Percentiles rank a stretch among this genome's conserved stretches.
These are phyloP conservation scores for Lachancea nothofagi DNA, from an alignment of 805 yeast species.

Conservation along the genomic window DNA sequence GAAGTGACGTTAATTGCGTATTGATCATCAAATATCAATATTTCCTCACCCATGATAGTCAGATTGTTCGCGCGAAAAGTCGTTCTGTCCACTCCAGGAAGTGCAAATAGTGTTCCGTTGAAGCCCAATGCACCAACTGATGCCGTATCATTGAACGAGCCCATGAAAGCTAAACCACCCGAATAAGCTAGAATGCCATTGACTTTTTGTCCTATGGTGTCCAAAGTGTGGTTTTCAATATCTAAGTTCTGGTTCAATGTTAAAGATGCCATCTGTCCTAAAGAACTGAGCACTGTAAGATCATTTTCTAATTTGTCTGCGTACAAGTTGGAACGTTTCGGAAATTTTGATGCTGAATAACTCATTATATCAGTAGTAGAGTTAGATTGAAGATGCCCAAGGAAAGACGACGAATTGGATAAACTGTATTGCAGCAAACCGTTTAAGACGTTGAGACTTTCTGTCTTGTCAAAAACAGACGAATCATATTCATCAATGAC, in stretches of 20 bases:
- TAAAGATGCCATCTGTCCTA: conserved; percentile 37
- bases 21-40: conserved; percentile 23
- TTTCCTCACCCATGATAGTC: conserved; percentile 17
- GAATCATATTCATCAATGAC: conserved; percentile 43
- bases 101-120: conserved; percentile 20
- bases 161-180: conserved; percentile 36
- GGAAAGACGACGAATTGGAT: conserved; percentile 50
- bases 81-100: neutral
- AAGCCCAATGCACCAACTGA: conserved; percentile 6
- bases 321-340: conserved; percentile 21
- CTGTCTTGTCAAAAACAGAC: conserved; percentile 8
- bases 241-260: conserved; percentile 23
- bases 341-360: conserved; percentile 33
- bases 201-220: conserved; percentile 13
- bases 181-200: neutral
- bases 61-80: conserved; percentile 17
- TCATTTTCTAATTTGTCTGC: conserved; percentile 33
- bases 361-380: conserved; percentile 41
- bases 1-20: conserved; percentile 30
- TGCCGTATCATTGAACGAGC: conserved; percentile 24
- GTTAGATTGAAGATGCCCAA: neutral
- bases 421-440: conserved; percentile 81
- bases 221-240: conserved; percentile 11
- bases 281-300: conserved; percentile 46
- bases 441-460: conserved; percentile 37